These are phyloP conservation scores for Phlyctochytrium bullatum DNA, from an alignment of 192 early-diverging fungal species.

Conservation along the genomic window DNA sequence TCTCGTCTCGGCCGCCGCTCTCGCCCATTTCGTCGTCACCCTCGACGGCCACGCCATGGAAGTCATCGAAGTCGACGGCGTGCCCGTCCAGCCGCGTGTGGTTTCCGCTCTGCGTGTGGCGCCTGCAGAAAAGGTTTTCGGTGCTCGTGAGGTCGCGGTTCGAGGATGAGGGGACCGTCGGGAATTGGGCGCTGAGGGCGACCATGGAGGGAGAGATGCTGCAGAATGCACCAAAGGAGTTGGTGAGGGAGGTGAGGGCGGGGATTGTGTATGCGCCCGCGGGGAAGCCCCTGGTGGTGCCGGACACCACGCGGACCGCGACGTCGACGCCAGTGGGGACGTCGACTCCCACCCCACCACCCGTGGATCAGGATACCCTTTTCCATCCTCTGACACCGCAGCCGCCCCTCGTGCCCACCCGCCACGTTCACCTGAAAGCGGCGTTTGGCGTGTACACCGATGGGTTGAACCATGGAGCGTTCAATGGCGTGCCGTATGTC, in stretches of 20 bases:
- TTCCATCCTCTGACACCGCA: conserved; percentile 27
- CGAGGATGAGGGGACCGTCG: conserved; percentile 21
- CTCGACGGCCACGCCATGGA: conserved; percentile 73
- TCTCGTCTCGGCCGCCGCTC: conserved; percentile 74
- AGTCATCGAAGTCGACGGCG: conserved; percentile 78
- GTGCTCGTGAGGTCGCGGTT: conserved; percentile 67
- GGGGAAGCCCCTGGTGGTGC: conserved; percentile 25
- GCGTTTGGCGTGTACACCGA: conserved; percentile 62
- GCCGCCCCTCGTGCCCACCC: not conserved
- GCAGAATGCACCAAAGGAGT: not conserved
- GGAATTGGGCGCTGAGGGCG: conserved; percentile 65
- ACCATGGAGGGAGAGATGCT: not conserved
- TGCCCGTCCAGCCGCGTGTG: conserved; percentile 47
- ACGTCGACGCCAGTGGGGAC: conserved; percentile 31
- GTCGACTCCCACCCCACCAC: too few species aligned
- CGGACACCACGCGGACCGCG: conserved; percentile 51
- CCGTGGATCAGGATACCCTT: conserved; percentile 37
- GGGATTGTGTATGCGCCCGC: conserved; percentile 3
- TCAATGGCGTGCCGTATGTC: conserved; percentile 70
- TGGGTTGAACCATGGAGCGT: conserved; percentile 71
- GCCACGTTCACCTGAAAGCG: conserved; percentile 45
- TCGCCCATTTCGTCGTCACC: conserved; percentile 67
- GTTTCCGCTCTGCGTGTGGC: conserved; percentile 58
- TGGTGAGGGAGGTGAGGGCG: not conserved
- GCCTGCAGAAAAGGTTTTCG: conserved; percentile 72